Base-by-base conservation (phyloP, 129 eudicot genomes). In the Saussurea involucrata region DNA sequence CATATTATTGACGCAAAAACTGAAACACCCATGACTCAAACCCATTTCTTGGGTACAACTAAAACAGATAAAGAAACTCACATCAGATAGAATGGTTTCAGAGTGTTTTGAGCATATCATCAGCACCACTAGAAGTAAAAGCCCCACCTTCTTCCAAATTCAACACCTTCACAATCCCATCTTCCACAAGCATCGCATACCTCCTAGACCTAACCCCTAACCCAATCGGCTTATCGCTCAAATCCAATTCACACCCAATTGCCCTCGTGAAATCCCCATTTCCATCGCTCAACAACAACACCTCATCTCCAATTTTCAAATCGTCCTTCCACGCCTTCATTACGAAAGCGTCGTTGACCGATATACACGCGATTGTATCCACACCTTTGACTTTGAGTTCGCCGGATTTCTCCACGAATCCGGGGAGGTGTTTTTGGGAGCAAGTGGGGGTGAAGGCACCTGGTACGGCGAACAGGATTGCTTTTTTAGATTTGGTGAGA, bases 131-230 rank as follows among this genome's bases (percentile, higher is more conserved):
- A 8, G 78, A 86, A 31, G 92, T 93, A 24, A 90, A 93, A 31
- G 97, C 92, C 0, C 97, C 98, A 4, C 97, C 98, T 31, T 90
- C 92, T 82, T 93, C 98, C 88, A 93, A 75, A 80, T 93, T 88
- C 83, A 93, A 74, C 8, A 93, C 85, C 79, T 92, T 90, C 3
- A 90, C 98, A 71, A 88, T 83, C 1, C 96, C 96, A 72, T 92
- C 90, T 17, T 88, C 98, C 3, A 88, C 98, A 55, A 87, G 82
- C 97, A 92, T 86, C 0, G 97, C 80, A 58, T 90, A 92, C 81
- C 97, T 86, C 82, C 89, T 89, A 0, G 93, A 89, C 85, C 93
- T 78, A 10, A 92, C 92, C 5, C 96, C 96, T 6, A 92, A 37
- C 8, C 98, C 98, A 24, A 90, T 78, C 3, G 94, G 98, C 82